Conservation (phyloP, 768 basidiomycete genomes). For the Chalciporus chontae region DNA sequence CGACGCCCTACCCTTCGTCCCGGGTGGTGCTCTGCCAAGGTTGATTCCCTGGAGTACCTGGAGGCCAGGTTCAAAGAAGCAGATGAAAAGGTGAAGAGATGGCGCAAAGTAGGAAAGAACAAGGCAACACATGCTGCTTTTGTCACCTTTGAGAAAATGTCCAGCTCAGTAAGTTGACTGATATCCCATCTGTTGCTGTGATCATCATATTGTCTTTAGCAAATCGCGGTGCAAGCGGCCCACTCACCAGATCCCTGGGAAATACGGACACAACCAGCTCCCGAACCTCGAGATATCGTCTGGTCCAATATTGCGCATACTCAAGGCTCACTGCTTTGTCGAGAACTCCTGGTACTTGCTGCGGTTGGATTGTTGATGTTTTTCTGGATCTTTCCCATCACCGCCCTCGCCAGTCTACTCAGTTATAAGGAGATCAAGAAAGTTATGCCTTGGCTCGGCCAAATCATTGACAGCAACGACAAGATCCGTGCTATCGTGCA, state of each 20-base stretch:
- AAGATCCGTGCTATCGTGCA: conserved; percentile 85
- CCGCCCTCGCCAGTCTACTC: conserved; percentile 79
- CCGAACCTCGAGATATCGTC: conserved; percentile 93
- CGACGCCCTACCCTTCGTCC: conserved; percentile 74
- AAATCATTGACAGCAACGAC: conserved; percentile 78
- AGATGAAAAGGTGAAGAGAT: conserved; percentile 78
- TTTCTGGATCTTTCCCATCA: conserved; percentile 91
- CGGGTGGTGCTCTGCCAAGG: conserved; percentile 68
- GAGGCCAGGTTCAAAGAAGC: conserved; percentile 75
- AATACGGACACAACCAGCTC: conserved; percentile 71
- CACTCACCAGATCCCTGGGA: conserved; percentile 68
- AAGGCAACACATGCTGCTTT: conserved; percentile 84
- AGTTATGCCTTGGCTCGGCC: conserved; percentile 80
- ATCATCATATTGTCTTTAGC: conserved; percentile 38
- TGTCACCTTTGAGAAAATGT: conserved; percentile 96
- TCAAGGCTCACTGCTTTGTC: conserved; percentile 49
- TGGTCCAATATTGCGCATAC: conserved; percentile 88
- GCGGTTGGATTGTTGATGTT: conserved; percentile 75
- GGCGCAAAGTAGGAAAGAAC: conserved; percentile 70
- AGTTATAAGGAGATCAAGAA: conserved; percentile 95
- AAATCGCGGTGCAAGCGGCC: conserved; percentile 85
- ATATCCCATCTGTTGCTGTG: background rate
- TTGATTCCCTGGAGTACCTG: conserved; percentile 89
- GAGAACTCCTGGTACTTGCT: conserved; percentile 68
- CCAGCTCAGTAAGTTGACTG: conserved; percentile 60